Evolutionary conservation across 257 asterid species (phyloP).

Genomic region (Solanum neorickii): DNA sequence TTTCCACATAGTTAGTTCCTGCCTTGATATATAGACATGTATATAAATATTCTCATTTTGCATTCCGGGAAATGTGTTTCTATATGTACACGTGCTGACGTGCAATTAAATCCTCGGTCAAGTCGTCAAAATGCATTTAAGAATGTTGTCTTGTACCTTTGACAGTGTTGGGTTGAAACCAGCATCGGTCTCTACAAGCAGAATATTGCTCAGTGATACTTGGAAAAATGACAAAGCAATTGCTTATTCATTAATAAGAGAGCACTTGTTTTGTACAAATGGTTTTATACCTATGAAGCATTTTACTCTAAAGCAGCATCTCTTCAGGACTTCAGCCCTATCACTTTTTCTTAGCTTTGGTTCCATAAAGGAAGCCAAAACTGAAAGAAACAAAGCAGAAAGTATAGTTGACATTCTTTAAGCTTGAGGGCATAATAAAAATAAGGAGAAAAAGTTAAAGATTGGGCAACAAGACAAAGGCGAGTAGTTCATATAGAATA

Average conservation of each 20-base stretch:
- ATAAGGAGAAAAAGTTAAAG: too few species aligned
- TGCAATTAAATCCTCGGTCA: too few species aligned
- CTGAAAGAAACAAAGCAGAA: conserved; percentile 20
- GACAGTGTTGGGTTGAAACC: conserved; percentile 36
- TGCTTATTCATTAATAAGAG: neutral
- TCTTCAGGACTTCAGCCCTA: conserved; percentile 29
- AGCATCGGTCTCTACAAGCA: conserved; percentile 59
- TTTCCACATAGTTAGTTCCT: too few species aligned
- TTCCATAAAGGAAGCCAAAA: conserved; percentile 72
- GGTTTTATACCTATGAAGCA: conserved; percentile 54
- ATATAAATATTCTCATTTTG: too few species aligned
- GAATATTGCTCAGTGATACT: neutral
- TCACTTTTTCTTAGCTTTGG: conserved; percentile 35
- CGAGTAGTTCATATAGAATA: too few species aligned
- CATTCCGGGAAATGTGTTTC: too few species aligned
- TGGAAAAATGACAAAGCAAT: neutral
- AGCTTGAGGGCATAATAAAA: too few species aligned
- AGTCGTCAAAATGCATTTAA: too few species aligned
- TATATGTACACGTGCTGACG: too few species aligned
- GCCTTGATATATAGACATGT: too few species aligned
- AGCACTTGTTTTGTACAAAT: neutral
- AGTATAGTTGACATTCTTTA: neutral
- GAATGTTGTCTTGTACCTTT: too few species aligned
- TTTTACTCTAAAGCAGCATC: conserved; percentile 51
- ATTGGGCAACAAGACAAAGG: too few species aligned